Base-by-base conservation (phyloP, 495 filamentous ascomycete species). In the Penicillium soppii region DNA sequence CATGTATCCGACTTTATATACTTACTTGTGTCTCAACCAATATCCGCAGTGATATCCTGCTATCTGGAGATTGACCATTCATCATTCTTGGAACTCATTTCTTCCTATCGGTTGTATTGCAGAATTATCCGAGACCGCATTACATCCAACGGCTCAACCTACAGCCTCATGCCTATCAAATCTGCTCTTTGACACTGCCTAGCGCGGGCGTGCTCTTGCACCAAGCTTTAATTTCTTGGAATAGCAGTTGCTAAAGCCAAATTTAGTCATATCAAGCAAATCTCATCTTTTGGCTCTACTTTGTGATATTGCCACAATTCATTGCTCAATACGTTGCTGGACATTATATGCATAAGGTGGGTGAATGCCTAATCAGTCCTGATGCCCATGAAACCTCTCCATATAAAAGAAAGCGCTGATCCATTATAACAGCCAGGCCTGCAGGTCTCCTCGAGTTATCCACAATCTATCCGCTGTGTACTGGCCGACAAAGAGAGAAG, bases 341-440 rank as follows among this genome's bases (percentile, higher is more conserved):
- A 23, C 13, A 19, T 38, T 35, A 17, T 19, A 26, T 47, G 6
- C 50, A 46, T 17, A 40, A 7, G 37, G 45, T 54, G 9, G 39
- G 52, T 42, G 40, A 23, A 55, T 54, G 39, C 56, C 51, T 51
- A 47, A 47, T 32, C 27, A 33, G 30, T 13, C 13, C 33, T 10
- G 19, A 37, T 37, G n/a, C 38, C 50, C 48, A 53, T 62, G 61
- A 63, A 64, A 67, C 58, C 25, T 58, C 62, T 52, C 62, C 67
- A 62, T 61, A 51, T 58, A 50, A 53, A 57, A 52, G 26, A 49
- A 30, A 29, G 39, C 29, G 41, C 56, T 60, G 19, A 65, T 43
- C 7, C 13, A 26, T 23, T 15, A 44, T 56, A 45, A 53, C 43
- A 27, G 33, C 38, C 39, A 62, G 29, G 22, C 47, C 56, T 72